Evolutionary conservation across 1,139 yeast genomes (phyloP), one percentile per base, ranked within the genome.

Genomic region (Meyerozyma guilliermondii): DNA sequence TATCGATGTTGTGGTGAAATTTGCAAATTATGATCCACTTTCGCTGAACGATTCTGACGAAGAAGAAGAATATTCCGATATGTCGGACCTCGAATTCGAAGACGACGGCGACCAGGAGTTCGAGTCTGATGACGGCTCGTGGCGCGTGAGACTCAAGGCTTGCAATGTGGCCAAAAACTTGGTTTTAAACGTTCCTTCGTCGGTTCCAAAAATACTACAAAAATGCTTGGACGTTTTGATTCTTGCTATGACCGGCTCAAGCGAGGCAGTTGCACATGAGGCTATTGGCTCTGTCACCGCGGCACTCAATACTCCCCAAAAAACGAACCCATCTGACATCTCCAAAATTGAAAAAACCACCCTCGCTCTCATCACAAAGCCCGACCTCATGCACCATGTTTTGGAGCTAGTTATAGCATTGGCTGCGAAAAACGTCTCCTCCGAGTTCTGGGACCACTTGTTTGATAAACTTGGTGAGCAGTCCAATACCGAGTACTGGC

Each of bases 101-200:
- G 76, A 68, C 36, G 79, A 70, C 38, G 64, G 59, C 14, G 50
- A 48, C 37, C 54, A 51, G 14, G 40, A 26, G 6, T 50, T 44
- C 17, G 58, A 52, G 36, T 53, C 53, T 13, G 63, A 54, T 22
- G 89, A 83, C 51, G 78, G 80, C 24, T 78, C 87, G 1, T 84
- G 94, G 87, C 82, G 81, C 50, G 59, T 87, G 29, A 69, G 95
- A 45, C 68, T 78, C 35, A 75, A 74, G 43, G 66, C 88, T 0
- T 73, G 80, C 2, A 63, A 66, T 22, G 57, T 83, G 28, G 56
- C 76, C 3, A 59, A 69, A 9, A 62, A 72, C 0, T 46, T 80
- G n/a, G 62, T 74, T 13, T 53, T 54, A 4, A 52, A 58, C 7
- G 66, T 60, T 46, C 71, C 81, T 1, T 22, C 22, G 6, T 38